A percentile compares a stretch with the other conserved stretches of the same genome.
These are phyloP conservation scores for Onygenales sp. DNA, from an alignment of 2,329 filamentous ascomycete genomes.

Conservation along the genomic window DNA sequence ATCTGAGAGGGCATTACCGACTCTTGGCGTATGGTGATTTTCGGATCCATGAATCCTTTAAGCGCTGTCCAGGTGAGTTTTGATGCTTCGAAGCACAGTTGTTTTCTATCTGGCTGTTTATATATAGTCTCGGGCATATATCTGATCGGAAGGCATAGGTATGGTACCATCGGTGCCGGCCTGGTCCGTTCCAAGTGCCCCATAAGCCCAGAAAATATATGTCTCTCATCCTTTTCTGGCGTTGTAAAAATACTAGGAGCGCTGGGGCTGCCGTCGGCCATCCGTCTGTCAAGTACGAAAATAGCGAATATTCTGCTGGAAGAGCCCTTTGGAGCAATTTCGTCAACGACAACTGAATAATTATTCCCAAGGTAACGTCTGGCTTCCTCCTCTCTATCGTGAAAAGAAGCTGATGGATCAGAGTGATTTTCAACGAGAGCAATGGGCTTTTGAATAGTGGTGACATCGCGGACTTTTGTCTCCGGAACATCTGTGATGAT, in stretches of 20 bases:
- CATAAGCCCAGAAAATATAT: background rate
- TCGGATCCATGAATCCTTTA: background rate
- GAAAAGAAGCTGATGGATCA: background rate
- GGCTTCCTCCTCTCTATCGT: slow-evolving; percentile 1
- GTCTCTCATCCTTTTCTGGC: background rate
- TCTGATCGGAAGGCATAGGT: background rate
- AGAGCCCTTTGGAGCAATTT: background rate
- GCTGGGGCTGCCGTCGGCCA: background rate
- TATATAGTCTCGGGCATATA: background rate
- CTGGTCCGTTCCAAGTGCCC: background rate
- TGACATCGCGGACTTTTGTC: background rate
- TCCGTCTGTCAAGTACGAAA: background rate
- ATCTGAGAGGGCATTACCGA: background rate
- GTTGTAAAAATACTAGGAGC: background rate
- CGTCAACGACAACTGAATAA: slow-evolving; percentile 2
- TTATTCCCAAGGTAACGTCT: slow-evolving; percentile 1
- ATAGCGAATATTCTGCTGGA: background rate
- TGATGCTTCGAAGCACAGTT: background rate
- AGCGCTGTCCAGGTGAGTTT: background rate
- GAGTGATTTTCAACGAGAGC: background rate
- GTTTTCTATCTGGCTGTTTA: background rate
- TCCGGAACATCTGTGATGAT: background rate
- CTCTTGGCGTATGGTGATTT: background rate
- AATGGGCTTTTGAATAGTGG: background rate
- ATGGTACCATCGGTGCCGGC: background rate